phyloP scores from a whole-genome alignment of 202 grass and related monocot genomes.

The Setaria viridis region DNA sequence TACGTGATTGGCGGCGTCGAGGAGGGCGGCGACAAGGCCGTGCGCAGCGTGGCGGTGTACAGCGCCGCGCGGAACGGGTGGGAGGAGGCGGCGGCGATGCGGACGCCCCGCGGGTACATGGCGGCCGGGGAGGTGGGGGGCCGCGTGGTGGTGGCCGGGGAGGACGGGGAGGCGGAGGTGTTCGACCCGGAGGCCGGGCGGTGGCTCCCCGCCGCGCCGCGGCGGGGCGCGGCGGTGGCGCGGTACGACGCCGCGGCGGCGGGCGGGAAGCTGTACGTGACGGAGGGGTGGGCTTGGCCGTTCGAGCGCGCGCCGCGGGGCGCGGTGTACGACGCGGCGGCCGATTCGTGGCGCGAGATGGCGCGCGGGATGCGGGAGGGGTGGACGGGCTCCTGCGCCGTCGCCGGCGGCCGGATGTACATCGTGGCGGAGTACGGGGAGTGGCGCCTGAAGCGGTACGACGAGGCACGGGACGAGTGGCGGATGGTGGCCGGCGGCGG shows the following conservation, averaged over 20 bases:
- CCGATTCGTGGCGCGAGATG: slow-evolving; percentile 90
- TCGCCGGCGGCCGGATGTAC: slow-evolving; percentile 63
- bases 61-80: slow-evolving; percentile 77
- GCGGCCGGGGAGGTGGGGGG: slow-evolving; percentile 68
- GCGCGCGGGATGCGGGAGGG: slow-evolving; percentile 84
- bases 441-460: slow-evolving; percentile 80
- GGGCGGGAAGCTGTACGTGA: slow-evolving; percentile 77
- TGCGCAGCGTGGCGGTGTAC: slow-evolving; percentile 70
- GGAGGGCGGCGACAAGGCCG: slow-evolving; percentile 50
- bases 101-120: slow-evolving; percentile 62
- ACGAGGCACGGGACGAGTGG: slow-evolving; percentile 65
- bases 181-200: slow-evolving; percentile 51
- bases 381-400: slow-evolving; percentile 89
- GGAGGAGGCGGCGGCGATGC: slow-evolving; percentile 52
- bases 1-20: slow-evolving; percentile 78
- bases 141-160: slow-evolving; percentile 69
- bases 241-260: slow-evolving; percentile 76
- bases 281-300: slow-evolving; percentile 97
- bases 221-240: slow-evolving; percentile 38
- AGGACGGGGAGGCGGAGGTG: slow-evolving; percentile 70
- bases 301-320: slow-evolving; percentile 83
- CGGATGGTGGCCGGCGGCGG: slow-evolving; percentile 61
- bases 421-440: slow-evolving; percentile 95
- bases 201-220: slow-evolving; percentile 39
- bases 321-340: slow-evolving; percentile 75